Base-by-base conservation (phyloP, 148 eudicot genomes). In the Rhododendron simsii region DNA sequence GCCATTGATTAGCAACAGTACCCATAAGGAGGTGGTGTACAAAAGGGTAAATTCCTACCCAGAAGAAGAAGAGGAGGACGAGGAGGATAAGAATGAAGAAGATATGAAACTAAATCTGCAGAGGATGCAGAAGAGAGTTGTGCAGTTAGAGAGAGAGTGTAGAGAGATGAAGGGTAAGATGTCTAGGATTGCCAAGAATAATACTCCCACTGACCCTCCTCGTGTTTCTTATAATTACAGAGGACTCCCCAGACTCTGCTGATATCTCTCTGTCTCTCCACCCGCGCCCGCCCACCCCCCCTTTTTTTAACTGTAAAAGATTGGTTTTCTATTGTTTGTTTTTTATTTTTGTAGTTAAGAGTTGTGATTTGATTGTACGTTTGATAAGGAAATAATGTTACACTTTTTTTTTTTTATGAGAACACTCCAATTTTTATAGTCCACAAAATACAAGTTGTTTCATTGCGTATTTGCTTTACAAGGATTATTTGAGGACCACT, bases 91-190 rank as follows among this genome's bases (percentile, higher is more conserved):
- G 67, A 87, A 85, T 23, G 87, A 90, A 65, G 93, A 93, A 51
- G 90, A 90, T 41, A 89, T 88, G 92, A 93, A 84, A 73, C 57
- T 90, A 28, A 90, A 95, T 83, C 86, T 95, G n/a, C 89, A 94
- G 81, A 93, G 87, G 86, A 94, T 96, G 98, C 96, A 92, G 83
- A 89, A 92, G 92, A 92, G 95, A 84, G 98, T 96, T 45, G 88
- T 91, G 85, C 98, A 94, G 81, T 84, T 96, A 91, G 98, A 96
- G 88, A 96, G 93, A 21, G 74, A 93, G 83, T 96, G 98, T 81
- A 90, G 86, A 84, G 93, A 94, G 67, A 94, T 96, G 98, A 94
- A 93, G 85, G 93, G 95, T 82, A 95, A 94, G 86, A 96, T 96
- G 96, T 82, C 95, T 11, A 94, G 89, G 87, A 86, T 96, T 92